A percentile compares a stretch with the other conserved stretches of the same genome.
Conservation (phyloP, 1,284 basidiomycete species). For the Leccinum pachyderme region DNA sequence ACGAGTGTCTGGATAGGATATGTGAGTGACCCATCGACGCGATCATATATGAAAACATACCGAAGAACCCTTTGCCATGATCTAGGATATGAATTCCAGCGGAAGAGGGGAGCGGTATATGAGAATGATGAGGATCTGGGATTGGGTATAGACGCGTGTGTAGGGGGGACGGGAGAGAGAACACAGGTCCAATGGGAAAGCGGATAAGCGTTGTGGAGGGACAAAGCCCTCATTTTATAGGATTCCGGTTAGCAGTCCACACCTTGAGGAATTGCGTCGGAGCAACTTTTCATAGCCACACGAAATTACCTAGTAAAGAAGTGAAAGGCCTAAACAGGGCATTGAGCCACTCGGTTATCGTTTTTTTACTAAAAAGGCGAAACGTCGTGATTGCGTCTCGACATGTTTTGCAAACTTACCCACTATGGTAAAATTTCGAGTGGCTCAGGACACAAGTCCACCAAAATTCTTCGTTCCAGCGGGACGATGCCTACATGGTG, state of each 20-base stretch:
- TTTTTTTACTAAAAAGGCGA: conserved; percentile 11
- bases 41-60: conserved; percentile 11
- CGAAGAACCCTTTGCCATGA: background rate
- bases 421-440: conserved; percentile 13
- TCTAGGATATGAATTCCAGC: background rate
- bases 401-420: conserved; percentile 25
- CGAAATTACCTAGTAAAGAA: conserved; percentile 17
- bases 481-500: conserved; percentile 1
- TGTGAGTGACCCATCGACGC: conserved; percentile 3
- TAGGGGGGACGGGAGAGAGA: background rate
- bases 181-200: background rate
- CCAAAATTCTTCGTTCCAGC: background rate
- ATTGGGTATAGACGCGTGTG: background rate
- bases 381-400: conserved; percentile 23
- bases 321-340: conserved; percentile 7
- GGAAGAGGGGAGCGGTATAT: background rate
- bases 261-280: conserved; percentile 26
- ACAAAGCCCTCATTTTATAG: conserved; percentile 22
- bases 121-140: background rate
- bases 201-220: conserved; percentile 1
- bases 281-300: conserved; percentile 23
- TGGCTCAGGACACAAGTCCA: conserved; percentile 21
- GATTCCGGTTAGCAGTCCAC: conserved; percentile 1
- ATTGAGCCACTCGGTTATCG: conserved; percentile 27
- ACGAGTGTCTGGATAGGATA: conserved; percentile 7